phyloP scores from a whole-genome alignment of 1,284 basidiomycete genomes.

The Pyrrhoderma noxium region DNA sequence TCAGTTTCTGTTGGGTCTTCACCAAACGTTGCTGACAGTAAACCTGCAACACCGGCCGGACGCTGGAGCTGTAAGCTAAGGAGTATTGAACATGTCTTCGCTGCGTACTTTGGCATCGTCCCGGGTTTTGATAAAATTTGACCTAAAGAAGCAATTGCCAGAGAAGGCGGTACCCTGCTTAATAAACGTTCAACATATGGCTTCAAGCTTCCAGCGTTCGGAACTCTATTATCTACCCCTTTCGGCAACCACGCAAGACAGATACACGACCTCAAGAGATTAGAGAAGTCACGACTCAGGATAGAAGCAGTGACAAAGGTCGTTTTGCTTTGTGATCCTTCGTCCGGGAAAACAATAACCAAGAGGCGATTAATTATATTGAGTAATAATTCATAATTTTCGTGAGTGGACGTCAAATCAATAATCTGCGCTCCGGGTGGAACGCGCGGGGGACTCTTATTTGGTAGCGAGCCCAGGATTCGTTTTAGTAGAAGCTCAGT shows the following conservation, averaged over 20 bases:
- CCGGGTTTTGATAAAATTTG: slow-evolving; percentile 41
- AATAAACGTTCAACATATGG: slow-evolving; percentile 44
- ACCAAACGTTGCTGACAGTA: slow-evolving; percentile 60
- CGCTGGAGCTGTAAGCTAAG: slow-evolving; percentile 62
- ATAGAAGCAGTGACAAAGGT: slow-evolving; percentile 56
- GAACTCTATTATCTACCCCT: slow-evolving; percentile 8
- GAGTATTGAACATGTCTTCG: slow-evolving; percentile 49
- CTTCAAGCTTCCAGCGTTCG: slow-evolving; percentile 2
- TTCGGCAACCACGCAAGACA: slow-evolving; percentile 62
- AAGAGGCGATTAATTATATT: slow-evolving; percentile 37
- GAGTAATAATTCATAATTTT: slow-evolving; percentile 36
- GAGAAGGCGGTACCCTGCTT: slow-evolving; percentile 51
- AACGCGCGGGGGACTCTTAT: slow-evolving; percentile 21
- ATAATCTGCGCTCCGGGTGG: slow-evolving; percentile 24
- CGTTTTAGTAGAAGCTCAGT: slow-evolving; percentile 43
- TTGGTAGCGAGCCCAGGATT: slow-evolving; percentile 38
- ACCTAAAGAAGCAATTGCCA: slow-evolving; percentile 59
- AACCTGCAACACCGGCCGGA: slow-evolving; percentile 57
- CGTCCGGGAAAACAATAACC: slow-evolving; percentile 43
- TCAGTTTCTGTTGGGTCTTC: slow-evolving; percentile 45
- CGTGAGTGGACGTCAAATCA: slow-evolving; percentile 31
- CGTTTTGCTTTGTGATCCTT: slow-evolving; percentile 40
- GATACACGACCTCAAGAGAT: slow-evolving; percentile 52
- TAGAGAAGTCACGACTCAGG: slow-evolving; percentile 47
- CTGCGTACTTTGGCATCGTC: slow-evolving; percentile 40